Evolutionary conservation across 2,329 filamentous ascomycete species (phyloP).

Genomic region (Diaporthe vexans): DNA sequence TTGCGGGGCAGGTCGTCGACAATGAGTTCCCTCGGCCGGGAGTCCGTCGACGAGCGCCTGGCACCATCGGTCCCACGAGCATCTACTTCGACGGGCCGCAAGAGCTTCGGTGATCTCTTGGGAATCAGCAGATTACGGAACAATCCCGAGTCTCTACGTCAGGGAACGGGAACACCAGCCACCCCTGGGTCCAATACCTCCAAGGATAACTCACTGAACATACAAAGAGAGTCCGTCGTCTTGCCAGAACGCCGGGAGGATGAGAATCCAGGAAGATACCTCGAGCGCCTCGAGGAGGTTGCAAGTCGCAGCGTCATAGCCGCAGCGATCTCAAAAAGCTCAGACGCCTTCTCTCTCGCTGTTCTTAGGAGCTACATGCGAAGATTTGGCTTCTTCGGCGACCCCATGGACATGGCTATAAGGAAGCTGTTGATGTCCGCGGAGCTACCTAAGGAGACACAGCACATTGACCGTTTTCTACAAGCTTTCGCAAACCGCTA

Average conservation of each 20-base stretch:
- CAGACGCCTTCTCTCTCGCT: conserved; percentile 84
- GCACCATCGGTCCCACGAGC: conserved; percentile 78
- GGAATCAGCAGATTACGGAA: conserved; percentile 83
- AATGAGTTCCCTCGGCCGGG: conserved; percentile 83
- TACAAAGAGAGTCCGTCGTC: conserved; percentile 78
- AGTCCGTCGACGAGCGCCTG: conserved; percentile 79
- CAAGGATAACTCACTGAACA: conserved; percentile 86
- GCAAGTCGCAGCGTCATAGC: conserved; percentile 87
- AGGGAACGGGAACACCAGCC: conserved; percentile 76
- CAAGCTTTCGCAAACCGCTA: conserved; percentile 97
- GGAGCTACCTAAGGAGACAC: conserved; percentile 95
- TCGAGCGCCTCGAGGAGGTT: conserved; percentile 84
- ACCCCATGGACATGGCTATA: conserved; percentile 98
- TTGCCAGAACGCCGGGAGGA: conserved; percentile 87
- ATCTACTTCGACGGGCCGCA: conserved; percentile 90
- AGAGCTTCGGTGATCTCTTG: conserved; percentile 93
- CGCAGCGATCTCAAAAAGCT: conserved; percentile 86
- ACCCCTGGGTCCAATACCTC: conserved; percentile 80
- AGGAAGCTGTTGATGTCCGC: conserved; percentile 97
- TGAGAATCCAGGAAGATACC: conserved; percentile 91
- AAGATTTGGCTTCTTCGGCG: conserved; percentile 93
- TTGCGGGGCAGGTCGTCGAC: conserved; percentile 88
- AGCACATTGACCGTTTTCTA: conserved; percentile 95
- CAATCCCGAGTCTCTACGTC: conserved; percentile 80
- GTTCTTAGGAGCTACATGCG: conserved; percentile 96